Evolutionary conservation across 2,329 filamentous ascomycete genomes (phyloP).

Genomic region (Sporothrix brunneoviolacea): DNA sequence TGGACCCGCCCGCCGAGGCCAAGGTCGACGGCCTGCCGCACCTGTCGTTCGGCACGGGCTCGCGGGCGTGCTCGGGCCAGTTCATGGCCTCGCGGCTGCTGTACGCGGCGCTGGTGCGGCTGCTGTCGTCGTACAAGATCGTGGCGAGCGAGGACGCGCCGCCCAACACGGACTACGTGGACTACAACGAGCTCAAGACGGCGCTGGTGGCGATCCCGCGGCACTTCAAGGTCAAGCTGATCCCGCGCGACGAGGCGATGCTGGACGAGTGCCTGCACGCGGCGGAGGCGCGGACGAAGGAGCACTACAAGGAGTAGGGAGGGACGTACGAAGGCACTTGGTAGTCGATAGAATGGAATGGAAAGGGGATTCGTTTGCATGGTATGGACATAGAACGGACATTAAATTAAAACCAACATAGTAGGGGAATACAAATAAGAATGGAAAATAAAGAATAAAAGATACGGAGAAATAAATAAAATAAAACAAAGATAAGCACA

Average conservation of each 20-base stretch:
- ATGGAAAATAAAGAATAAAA: too few relatives aligned
- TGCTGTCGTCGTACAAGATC: conserved; percentile 30
- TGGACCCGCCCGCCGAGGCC: conserved; percentile 13
- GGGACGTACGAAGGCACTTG: too few relatives aligned
- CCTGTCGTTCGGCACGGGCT: conserved; percentile 56
- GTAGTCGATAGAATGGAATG: too few relatives aligned
- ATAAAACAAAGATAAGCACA: too few relatives aligned
- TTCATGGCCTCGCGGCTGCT: conserved; percentile 59
- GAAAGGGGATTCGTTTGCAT: too few relatives aligned
- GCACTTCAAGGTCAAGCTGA: conserved; percentile 17
- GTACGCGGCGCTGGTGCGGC: conserved; percentile 52
- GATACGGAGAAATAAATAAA: too few relatives aligned
- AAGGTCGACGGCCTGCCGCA: conserved; percentile 46
- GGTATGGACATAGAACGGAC: too few relatives aligned
- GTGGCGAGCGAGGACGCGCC: conserved; percentile 59
- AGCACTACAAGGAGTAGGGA: conserved; percentile 17
- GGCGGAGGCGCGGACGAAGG: conserved; percentile 13
- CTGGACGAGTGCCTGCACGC: conserved; percentile 9
- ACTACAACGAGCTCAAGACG: conserved; percentile 19
- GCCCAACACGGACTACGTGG: conserved; percentile 30
- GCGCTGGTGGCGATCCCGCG: conserved; percentile 17
- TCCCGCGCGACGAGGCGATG: conserved; percentile 10
- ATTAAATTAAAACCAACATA: too few relatives aligned
- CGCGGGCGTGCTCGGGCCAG: conserved; percentile 56
- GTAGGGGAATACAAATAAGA: too few relatives aligned